phyloP scores from a whole-genome alignment of 2,329 filamentous ascomycete species.

The Monosporascus sp. region DNA sequence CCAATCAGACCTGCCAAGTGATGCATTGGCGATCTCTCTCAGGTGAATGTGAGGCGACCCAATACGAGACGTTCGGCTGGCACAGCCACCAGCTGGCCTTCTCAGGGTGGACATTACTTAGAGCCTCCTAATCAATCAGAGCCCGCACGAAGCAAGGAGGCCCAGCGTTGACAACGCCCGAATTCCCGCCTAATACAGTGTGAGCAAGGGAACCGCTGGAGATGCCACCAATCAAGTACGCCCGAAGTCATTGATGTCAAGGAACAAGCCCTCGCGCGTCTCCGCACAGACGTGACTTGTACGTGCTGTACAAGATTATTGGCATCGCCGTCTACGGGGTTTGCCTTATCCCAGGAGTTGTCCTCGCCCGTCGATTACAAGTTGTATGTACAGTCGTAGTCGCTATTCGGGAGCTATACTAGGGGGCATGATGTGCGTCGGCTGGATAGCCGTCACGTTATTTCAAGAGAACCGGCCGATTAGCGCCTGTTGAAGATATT shows the following conservation, averaged over 20 bases:
- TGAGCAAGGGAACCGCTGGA: background rate
- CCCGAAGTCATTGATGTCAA: conserved; percentile 17
- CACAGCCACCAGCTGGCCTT: too few species aligned
- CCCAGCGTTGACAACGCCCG: too few species aligned
- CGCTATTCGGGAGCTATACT: background rate
- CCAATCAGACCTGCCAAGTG: background rate
- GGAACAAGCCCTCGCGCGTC: background rate
- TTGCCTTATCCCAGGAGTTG: too few species aligned
- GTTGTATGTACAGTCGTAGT: background rate
- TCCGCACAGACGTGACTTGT: background rate
- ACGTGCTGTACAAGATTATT: background rate
- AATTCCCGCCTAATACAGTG: background rate
- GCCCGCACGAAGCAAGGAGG: too few species aligned
- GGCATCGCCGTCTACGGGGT: too few species aligned
- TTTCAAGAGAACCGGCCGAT: background rate
- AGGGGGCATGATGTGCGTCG: background rate
- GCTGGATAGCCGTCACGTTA: background rate
- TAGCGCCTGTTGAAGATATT: too few species aligned
- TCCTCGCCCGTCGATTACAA: too few species aligned
- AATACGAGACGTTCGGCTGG: background rate
- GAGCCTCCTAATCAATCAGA: too few species aligned
- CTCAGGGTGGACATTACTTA: too few species aligned
- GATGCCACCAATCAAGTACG: background rate
- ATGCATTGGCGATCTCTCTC: background rate
- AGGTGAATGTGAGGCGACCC: background rate